phyloP scores from a whole-genome alignment of 2,329 filamentous ascomycete species.

The Aspergillus bombycis region DNA sequence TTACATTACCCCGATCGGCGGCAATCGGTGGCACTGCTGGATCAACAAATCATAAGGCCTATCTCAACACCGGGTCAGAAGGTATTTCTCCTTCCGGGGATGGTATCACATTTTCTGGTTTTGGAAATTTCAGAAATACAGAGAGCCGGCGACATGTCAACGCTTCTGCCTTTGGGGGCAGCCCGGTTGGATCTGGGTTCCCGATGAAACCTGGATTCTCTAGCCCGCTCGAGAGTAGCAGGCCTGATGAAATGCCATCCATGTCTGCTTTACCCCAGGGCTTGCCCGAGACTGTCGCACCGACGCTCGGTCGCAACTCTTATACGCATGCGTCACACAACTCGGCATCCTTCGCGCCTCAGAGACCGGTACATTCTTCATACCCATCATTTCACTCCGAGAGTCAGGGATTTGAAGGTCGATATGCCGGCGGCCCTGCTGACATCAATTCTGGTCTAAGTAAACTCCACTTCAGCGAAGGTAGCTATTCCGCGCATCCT shows the following conservation, averaged over 20 bases:
- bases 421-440: slow-evolving; percentile 31
- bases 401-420: slow-evolving; percentile 36
- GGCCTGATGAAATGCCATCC: slow-evolving; percentile 32
- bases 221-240: slow-evolving; percentile 31
- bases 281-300: slow-evolving; percentile 32
- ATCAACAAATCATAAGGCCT: slow-evolving; percentile 33
- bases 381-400: slow-evolving; percentile 46
- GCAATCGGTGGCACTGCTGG: slow-evolving; percentile 44
- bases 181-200: slow-evolving; percentile 34
- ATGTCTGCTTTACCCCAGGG: slow-evolving; percentile 35
- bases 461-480: slow-evolving; percentile 41
- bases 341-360: slow-evolving; percentile 36
- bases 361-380: slow-evolving; percentile 40
- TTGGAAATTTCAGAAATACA: slow-evolving; percentile 36
- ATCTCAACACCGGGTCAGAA: slow-evolving; percentile 37
- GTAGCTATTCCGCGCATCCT: slow-evolving; percentile 36
- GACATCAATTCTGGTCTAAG: slow-evolving; percentile 37
- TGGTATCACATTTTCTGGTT: slow-evolving; percentile 33
- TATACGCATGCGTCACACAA: slow-evolving; percentile 41
- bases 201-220: slow-evolving; percentile 35
- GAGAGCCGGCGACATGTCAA: slow-evolving; percentile 39
- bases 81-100: slow-evolving; percentile 40
- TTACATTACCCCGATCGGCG: slow-evolving; percentile 47
- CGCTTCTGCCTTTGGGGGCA: slow-evolving; percentile 35
- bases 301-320: slow-evolving; percentile 26